Base-by-base conservation (phyloP, 2,329 filamentous ascomycete species). In the Arachnomyces sp. region DNA sequence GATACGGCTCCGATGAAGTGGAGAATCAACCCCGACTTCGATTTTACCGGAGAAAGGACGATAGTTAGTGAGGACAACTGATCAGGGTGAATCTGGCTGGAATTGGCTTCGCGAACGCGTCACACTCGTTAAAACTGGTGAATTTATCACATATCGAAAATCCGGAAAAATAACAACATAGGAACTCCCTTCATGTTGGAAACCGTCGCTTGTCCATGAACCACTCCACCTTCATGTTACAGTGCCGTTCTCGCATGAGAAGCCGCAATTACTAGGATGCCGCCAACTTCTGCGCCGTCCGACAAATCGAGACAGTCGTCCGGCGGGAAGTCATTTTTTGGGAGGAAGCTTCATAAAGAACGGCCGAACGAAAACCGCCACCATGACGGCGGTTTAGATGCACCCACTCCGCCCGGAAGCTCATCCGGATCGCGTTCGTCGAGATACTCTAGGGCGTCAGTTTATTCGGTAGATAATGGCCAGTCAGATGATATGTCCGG, bases 251-350 rank as follows among this genome's bases (percentile, higher is more conserved):
- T 25, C 20, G 20, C 20, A 48, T 48, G 48, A 58, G 49, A 49
- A 52, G 59, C 49, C 49, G 49, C 48, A 53, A 55, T 52, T 57
- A 63, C 18, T 34, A 31, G 38, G 48, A 74, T 73, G 70, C 68
- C 71, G 50, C 58, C 67, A 40, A 63, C 61, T 77, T 78, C 77
- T 71, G 58, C 79, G 55, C 72, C 76, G 59, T 73, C 82, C 70
- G 82, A 85, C 70, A 87, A 89, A 69, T 74, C 82, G 56, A 80
- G 84, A 65, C 84, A 90, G 71, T 87, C 84, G 49, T 88, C 85
- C 57, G 82, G 80, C 59, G 76, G 79, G 59, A 82, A 82, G 60
- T 86, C 82, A 47, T 87, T 95, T 71, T 95, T 95, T 70, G 88
- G 86, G 56, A 79, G 88, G 58, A 84, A 74, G 45, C 59, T 72